Conservation (phyloP, 129 eudicot species). For the Escallonia rubra region DNA sequence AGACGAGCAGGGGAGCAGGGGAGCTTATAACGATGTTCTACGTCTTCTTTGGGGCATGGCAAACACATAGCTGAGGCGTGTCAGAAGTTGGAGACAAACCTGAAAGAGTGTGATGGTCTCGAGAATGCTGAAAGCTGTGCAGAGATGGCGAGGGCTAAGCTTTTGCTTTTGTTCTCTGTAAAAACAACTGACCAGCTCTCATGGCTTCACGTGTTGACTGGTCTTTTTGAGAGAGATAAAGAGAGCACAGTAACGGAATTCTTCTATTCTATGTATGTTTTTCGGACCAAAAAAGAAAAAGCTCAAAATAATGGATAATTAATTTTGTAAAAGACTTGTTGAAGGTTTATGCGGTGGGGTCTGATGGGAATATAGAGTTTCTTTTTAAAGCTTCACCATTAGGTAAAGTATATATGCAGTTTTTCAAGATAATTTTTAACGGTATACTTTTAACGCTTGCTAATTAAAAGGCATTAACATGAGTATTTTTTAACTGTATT, state of each 20-base stretch:
- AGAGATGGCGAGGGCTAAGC: background rate
- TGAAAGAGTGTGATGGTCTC: slow-evolving; percentile 27
- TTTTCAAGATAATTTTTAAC: too few species aligned
- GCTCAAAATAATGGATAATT: too few species aligned
- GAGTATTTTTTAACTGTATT: too few species aligned
- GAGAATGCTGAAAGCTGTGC: slow-evolving; percentile 25
- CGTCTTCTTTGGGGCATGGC: slow-evolving; percentile 7
- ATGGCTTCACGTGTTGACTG: slow-evolving; percentile 1
- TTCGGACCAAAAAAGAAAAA: too few species aligned
- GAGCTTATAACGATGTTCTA: background rate
- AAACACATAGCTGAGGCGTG: background rate
- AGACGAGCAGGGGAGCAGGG: background rate
- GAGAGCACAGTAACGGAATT: background rate
- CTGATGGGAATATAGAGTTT: too few species aligned
- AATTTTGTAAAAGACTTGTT: too few species aligned
- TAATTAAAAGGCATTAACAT: too few species aligned
- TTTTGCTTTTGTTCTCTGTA: slow-evolving; percentile 9
- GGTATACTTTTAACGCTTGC: too few species aligned
- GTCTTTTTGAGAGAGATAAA: slow-evolving; percentile 4
- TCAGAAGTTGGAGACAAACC: slow-evolving; percentile 23
- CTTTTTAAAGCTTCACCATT: too few species aligned
- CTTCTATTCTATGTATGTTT: background rate
- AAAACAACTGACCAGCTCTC: background rate
- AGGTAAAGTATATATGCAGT: too few species aligned
- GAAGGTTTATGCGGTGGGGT: too few species aligned